These are phyloP conservation scores for Candida mattraensis DNA, from an alignment of 805 yeast species.

Conservation along the genomic window DNA sequence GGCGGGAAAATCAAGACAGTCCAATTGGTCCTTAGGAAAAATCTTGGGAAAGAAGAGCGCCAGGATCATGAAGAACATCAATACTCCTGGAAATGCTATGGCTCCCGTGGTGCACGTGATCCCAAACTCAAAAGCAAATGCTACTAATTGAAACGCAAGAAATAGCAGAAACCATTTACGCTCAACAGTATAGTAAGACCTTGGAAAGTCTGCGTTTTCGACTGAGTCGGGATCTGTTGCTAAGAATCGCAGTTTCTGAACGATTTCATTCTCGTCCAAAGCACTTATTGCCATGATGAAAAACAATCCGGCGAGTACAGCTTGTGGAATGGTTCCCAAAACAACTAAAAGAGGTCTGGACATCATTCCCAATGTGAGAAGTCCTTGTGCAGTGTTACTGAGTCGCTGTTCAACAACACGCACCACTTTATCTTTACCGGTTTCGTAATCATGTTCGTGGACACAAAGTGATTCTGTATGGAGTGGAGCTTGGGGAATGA, in stretches of 20 bases:
- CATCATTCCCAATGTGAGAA: conserved; percentile 84
- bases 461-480: conserved; percentile 80
- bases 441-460: conserved; percentile 38
- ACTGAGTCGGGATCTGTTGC: conserved; percentile 53
- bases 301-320: conserved; percentile 87
- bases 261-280: conserved; percentile 62
- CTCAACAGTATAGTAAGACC: conserved; percentile 28
- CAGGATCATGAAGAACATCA: conserved; percentile 67
- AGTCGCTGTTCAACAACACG: conserved; percentile 87
- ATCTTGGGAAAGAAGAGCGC: conserved; percentile 61
- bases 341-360: conserved; percentile 80
- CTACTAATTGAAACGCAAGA: conserved; percentile 56
- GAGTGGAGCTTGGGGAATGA: conserved; percentile 95
- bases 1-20: conserved; percentile 53
- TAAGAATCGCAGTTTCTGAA: conserved; percentile 60
- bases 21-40: conserved; percentile 62
- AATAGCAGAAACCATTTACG: conserved; percentile 56
- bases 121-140: conserved; percentile 78
- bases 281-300: conserved; percentile 92
- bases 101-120: conserved; percentile 88
- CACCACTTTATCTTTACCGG: conserved; percentile 35
- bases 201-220: conserved; percentile 18
- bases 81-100: conserved; percentile 88
- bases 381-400: conserved; percentile 82
- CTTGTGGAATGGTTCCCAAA: conserved; percentile 85